Evolutionary conservation across 225 moss, liverwort and hornwort genomes (phyloP).

Genomic region (Pleurozium schreberi): DNA sequence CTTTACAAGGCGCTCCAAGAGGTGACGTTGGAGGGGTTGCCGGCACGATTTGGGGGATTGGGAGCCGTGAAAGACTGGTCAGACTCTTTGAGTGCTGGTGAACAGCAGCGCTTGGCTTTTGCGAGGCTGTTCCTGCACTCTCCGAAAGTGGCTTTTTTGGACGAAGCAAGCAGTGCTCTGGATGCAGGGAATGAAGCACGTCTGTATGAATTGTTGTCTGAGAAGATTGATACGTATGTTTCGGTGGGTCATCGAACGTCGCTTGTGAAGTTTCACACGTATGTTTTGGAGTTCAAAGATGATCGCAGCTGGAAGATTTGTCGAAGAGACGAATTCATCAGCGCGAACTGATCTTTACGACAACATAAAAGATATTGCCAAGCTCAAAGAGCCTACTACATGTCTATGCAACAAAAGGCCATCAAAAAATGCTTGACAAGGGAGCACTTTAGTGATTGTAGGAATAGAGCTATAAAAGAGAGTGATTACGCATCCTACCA

Average conservation of each 20-base stretch:
- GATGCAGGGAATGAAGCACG: conserved; percentile 64
- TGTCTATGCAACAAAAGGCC: too few relatives aligned
- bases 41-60: conserved; percentile 53
- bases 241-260: conserved; percentile 86
- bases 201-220: conserved; percentile 44
- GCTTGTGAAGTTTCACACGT: conserved; percentile 76
- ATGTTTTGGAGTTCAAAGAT: conserved; percentile 64
- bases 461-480: too few relatives aligned
- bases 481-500: too few relatives aligned
- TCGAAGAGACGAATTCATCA: conserved; percentile 44
- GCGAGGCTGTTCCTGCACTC: conserved; percentile 69
- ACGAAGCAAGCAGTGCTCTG: conserved; percentile 89
- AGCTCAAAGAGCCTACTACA: too few relatives aligned
- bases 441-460: too few relatives aligned
- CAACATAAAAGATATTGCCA: too few relatives aligned
- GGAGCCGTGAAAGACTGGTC: conserved; percentile 78
- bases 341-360: background rate
- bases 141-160: conserved; percentile 77
- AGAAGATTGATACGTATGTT: conserved; percentile 50
- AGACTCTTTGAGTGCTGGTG: conserved; percentile 64
- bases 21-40: conserved; percentile 46
- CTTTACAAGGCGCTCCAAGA: conserved; percentile 49
- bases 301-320: conserved; percentile 47
- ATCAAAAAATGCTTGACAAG: too few relatives aligned
- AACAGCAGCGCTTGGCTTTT: conserved; percentile 89